phyloP scores from a whole-genome alignment of 2,329 filamentous ascomycete species.

The Aureobasidium sp. region DNA sequence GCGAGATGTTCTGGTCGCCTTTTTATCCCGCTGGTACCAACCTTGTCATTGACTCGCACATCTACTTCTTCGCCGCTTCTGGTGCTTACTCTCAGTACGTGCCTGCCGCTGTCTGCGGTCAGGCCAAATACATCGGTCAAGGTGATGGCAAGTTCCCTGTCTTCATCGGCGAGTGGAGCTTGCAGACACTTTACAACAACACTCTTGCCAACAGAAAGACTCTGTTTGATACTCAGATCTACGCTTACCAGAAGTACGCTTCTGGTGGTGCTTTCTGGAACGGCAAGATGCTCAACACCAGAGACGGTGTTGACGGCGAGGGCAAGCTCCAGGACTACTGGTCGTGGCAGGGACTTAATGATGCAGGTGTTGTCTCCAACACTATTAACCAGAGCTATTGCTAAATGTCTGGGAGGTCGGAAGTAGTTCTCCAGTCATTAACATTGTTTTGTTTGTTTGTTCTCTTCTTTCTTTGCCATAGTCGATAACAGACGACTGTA shows the following conservation, averaged over 20 bases:
- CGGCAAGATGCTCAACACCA: background rate
- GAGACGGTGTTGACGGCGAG: slow-evolving; percentile 18
- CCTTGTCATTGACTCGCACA: slow-evolving; percentile 29
- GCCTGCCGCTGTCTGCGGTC: slow-evolving; percentile 24
- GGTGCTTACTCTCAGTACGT: slow-evolving; percentile 25
- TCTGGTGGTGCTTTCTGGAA: slow-evolving; percentile 29
- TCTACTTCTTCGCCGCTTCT: slow-evolving; percentile 28
- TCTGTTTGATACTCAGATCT: slow-evolving; percentile 28
- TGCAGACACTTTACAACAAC: slow-evolving; percentile 22
- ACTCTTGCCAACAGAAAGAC: slow-evolving; percentile 21
- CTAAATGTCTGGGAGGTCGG: background rate
- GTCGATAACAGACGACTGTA: too few relatives aligned
- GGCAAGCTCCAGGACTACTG: slow-evolving; percentile 20
- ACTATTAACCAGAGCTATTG: slow-evolving; percentile 15
- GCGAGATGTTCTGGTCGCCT: slow-evolving; percentile 26
- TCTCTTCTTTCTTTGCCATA: too few relatives aligned
- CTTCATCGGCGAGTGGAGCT: slow-evolving; percentile 29
- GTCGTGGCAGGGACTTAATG: slow-evolving; percentile 15
- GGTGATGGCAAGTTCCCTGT: slow-evolving; percentile 22
- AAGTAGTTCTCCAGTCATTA: too few relatives aligned
- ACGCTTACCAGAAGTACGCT: slow-evolving; percentile 30
- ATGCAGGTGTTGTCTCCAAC: slow-evolving; percentile 16
- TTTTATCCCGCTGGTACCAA: slow-evolving; percentile 25
- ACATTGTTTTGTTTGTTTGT: too few relatives aligned
- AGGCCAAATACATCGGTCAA: slow-evolving; percentile 22